These are phyloP conservation scores for Viola pubescens DNA, from an alignment of 441 rosid species.

Conservation along the genomic window DNA sequence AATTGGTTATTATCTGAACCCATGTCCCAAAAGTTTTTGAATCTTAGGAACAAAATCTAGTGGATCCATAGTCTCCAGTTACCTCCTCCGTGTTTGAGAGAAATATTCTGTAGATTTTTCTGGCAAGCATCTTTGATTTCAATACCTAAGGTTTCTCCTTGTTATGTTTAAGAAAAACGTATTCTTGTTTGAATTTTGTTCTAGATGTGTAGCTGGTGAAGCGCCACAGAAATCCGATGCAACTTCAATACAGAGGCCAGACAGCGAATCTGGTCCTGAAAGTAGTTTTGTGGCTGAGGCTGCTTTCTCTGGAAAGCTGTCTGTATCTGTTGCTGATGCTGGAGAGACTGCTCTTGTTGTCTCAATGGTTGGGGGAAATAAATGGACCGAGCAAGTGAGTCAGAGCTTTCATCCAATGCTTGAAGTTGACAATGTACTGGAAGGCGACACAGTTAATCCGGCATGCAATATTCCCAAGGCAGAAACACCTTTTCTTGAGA, in stretches of 20 bases:
- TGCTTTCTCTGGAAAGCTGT: slow-evolving; percentile 54
- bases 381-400: slow-evolving; percentile 36
- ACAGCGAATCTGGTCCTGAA: slow-evolving; percentile 30
- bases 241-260: slow-evolving; percentile 33
- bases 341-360: slow-evolving; percentile 97
- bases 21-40: no score
- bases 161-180: background rate
- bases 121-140: no score
- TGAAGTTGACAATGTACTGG: slow-evolving; percentile 30
- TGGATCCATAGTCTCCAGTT: no score
- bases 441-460: slow-evolving; percentile 26
- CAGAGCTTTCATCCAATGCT: slow-evolving; percentile 28
- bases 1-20: no score
- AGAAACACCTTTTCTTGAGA: slow-evolving; percentile 26
- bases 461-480: slow-evolving; percentile 22
- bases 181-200: slow-evolving; percentile 20
- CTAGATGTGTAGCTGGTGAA: slow-evolving; percentile 61
- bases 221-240: slow-evolving; percentile 34
- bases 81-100: no score
- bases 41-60: no score
- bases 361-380: slow-evolving; percentile 58
- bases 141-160: background rate
- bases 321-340: slow-evolving; percentile 80
- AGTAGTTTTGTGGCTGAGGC: slow-evolving; percentile 40
- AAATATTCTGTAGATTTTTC: no score